Base-by-base conservation (phyloP, 2,329 filamentous ascomycete genomes). In the Fusarium pininemorale region DNA sequence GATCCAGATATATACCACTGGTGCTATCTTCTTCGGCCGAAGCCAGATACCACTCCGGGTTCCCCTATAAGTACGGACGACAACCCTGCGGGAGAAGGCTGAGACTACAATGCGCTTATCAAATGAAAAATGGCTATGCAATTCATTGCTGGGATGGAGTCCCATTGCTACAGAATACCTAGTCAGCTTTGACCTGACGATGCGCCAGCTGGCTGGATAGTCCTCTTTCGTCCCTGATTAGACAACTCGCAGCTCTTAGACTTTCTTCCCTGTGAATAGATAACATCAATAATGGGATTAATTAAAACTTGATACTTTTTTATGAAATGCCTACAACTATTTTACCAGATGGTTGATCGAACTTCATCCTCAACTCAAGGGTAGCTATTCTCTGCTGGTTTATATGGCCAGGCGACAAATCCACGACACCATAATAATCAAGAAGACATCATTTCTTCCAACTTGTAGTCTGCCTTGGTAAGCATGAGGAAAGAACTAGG, bases 1-100 rank as follows among this genome's bases (percentile, higher is more conserved):
- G 86, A 88, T 69, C 86, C 87, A 15, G 85, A 87, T 24, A 76
- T 87, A 7, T 87, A 79, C 58, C 77, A 87, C 66, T 84, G 81
- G 75, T 87, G 84, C 59, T 87, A 87, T 73, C 74, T 85, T 11
- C 74, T 88, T 44, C 79, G 79, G 6, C 83, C 84, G 6, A 80
- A 72, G 50, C 48, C 32, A 41, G 67, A 70, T 35, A 53, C 62
- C 1, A 35, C 66, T 11, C 58, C 62, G 35, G 59, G 64, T 38
- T 71, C 53, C 1, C 72, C 64, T 15, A 41, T 32, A 18, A 39
- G 42, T 50, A 50, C 44, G 20, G 55, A 67, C 32, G 55, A 70
- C 28, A 62, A 30, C 15, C 64, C 66, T 38, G 51, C 67, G 12
- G 66, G 53, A 57, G 47, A 66, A 45, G 65, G 48, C 32, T 75